Base-by-base conservation (phyloP, 495 filamentous ascomycete genomes). In the Aspergillus indologenus region DNA sequence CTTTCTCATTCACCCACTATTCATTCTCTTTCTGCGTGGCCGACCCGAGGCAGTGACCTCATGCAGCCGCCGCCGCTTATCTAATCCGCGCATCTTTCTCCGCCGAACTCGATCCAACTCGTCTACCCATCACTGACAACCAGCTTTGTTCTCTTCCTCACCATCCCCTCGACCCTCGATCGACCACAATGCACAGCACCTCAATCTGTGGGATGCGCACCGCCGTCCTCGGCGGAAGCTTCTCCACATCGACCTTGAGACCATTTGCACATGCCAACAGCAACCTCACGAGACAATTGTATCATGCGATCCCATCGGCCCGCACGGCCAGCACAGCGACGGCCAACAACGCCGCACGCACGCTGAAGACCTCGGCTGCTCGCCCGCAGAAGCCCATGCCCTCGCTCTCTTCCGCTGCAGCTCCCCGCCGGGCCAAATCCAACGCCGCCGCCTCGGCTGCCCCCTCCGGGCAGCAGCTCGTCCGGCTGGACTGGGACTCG, bases 401-500 rank as follows among this genome's bases (percentile, higher is more conserved):
- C 49, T 63, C 66, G 26, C 57, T 73, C 29, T 60, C 26, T 4
- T 4, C 9, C 26, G n/a, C n/a, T n/a, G 3, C 65, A n/a, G 45
- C 69, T 47, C 60, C 59, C 59, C 73, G 71, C 22, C 68, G 75
- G 21, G 55, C 74, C 18, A 69, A 76, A 57, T 68, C 76, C 24
- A 68, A 78, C 21, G 61, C 75, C 26, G 57, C 71, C 23, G 5
- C 34, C 5, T 40, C 26, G 26, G 4, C 34, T 40, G 12, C 34
- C 2, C 34, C 34, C 34, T 40, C 34, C 6, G 34, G 57, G 75
- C 9, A 19, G 71, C 53, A 62, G 64, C 21, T 71, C 21, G 71
- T 69, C 34, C 75, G 75, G 24, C 85, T 96, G 19, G 85, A 91
- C 74, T 98, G 94, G 94, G 88, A 97, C 77, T 84, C 84, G 43